These are phyloP conservation scores for Pelargonium myrrhifolium DNA, from an alignment of 441 rosid species.

Conservation along the genomic window DNA sequence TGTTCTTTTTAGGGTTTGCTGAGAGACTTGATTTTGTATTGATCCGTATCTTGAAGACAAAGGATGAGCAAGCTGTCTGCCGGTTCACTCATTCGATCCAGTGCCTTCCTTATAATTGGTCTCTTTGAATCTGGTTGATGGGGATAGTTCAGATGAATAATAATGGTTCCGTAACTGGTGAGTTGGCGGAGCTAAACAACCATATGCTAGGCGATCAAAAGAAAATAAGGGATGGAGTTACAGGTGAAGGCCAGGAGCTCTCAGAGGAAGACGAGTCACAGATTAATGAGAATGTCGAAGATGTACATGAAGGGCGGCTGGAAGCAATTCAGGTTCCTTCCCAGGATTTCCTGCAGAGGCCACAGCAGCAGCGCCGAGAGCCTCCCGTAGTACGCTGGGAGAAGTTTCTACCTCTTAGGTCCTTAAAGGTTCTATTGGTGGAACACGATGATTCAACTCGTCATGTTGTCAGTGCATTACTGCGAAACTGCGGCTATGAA, in stretches of 20 bases:
- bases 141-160: slow-evolving; percentile 35
- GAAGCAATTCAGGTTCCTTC: slow-evolving; percentile 27
- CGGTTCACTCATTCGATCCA: slow-evolving; percentile 19
- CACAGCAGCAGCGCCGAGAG: slow-evolving; percentile 34
- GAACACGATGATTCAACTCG: slow-evolving; percentile 81
- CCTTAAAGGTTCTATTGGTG: slow-evolving; percentile 76
- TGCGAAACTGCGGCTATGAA: slow-evolving; percentile 76
- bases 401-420: slow-evolving; percentile 55
- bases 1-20: background rate
- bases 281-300: slow-evolving; percentile 23
- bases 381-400: slow-evolving; percentile 50
- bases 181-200: slow-evolving; percentile 25
- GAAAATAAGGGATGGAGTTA: slow-evolving; percentile 21
- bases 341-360: slow-evolving; percentile 27
- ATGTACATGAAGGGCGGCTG: slow-evolving; percentile 33
- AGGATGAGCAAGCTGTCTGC: slow-evolving; percentile 23
- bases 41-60: slow-evolving; percentile 19
- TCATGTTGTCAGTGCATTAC: slow-evolving; percentile 64
- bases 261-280: slow-evolving; percentile 26
- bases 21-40: background rate
- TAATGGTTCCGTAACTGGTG: slow-evolving; percentile 29
- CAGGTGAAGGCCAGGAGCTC: slow-evolving; percentile 17
- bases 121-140: slow-evolving; percentile 26
- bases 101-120: slow-evolving; percentile 21
- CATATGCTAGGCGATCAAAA: slow-evolving; percentile 22